Evolutionary conservation across 2,329 filamentous ascomycete species (phyloP), one percentile per base, ranked within the genome.

Genomic region (Onygenales sp.): DNA sequence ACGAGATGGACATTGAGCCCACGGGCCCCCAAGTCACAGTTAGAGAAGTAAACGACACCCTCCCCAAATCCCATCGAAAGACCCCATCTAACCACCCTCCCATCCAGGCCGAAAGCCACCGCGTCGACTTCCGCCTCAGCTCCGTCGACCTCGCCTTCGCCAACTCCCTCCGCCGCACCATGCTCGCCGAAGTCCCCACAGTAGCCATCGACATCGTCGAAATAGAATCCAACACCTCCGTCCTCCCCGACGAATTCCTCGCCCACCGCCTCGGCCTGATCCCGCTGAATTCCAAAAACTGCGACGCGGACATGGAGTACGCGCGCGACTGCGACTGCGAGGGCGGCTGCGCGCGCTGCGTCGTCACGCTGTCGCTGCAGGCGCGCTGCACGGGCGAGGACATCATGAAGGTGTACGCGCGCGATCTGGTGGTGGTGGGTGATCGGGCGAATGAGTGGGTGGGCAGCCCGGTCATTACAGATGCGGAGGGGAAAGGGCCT

Each of bases 191-290:
- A 76, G 87, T 98, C 51, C 90, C 92, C 31, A 93, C 90, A 2
- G 80, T 98, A 45, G 93, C 94, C 61, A 91, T 98, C 65, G 93
- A 98, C 76, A 85, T 84, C 57, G 88, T 95, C 67, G 97, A 87
- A 74, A 85, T 97, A 59, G 82, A 88, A 69, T 93, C 96, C 77
- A 98, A 98, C 77, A 97, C 92, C 51, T 95, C 89, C 4, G 89
- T 98, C 42, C 93, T 98, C 63, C 92, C 96, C 69, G 93, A 98
- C 67, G 93, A 98, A 75, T 92, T 98, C 6, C 83, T 98, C 53
- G 86, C 91, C 13, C 88, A 92, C 69, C 82, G 93, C 44, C 78
- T 98, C 34, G 93, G 93, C 55, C 82, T 98, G 44, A 87, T 98
- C 52, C 93, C 93, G 17, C 85, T 98, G 62, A 86, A 85, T 88